Conservation (phyloP, 768 basidiomycete genomes). For the Phlebiopsis flavidoalba region DNA sequence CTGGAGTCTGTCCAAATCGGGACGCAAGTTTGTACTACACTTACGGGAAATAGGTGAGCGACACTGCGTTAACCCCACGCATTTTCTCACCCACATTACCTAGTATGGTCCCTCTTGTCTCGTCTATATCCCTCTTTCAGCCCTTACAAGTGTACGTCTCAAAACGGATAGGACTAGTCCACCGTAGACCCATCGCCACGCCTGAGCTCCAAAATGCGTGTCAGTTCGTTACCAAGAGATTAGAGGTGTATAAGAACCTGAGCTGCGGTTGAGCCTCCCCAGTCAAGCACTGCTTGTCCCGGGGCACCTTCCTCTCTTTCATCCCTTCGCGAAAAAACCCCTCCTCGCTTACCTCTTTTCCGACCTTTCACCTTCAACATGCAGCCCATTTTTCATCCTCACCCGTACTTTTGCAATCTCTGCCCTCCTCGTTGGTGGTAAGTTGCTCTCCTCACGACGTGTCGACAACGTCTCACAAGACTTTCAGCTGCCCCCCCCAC, state of each 20-base stretch:
- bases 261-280: background rate
- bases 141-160: background rate
- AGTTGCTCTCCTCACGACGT: background rate
- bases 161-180: background rate
- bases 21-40: background rate
- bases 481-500: slow-evolving; percentile 1
- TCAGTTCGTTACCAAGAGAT: background rate
- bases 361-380: background rate
- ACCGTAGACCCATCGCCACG: background rate
- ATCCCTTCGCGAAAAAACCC: background rate
- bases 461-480: background rate
- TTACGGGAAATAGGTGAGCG: background rate
- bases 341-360: background rate
- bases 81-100: background rate
- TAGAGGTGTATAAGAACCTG: background rate
- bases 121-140: background rate
- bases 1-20: background rate
- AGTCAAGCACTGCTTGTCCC: background rate
- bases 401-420: slow-evolving; percentile 9
- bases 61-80: background rate
- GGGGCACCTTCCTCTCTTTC: background rate
- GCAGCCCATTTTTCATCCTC: slow-evolving; percentile 8
- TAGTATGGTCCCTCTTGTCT: slow-evolving; percentile 2
- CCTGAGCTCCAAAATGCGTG: background rate
- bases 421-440: slow-evolving; percentile 7